A percentile compares a stretch with the other conserved stretches of the same genome.
phyloP scores from a whole-genome alignment of 805 yeast species.

The Yamadazyma kitorensis region DNA sequence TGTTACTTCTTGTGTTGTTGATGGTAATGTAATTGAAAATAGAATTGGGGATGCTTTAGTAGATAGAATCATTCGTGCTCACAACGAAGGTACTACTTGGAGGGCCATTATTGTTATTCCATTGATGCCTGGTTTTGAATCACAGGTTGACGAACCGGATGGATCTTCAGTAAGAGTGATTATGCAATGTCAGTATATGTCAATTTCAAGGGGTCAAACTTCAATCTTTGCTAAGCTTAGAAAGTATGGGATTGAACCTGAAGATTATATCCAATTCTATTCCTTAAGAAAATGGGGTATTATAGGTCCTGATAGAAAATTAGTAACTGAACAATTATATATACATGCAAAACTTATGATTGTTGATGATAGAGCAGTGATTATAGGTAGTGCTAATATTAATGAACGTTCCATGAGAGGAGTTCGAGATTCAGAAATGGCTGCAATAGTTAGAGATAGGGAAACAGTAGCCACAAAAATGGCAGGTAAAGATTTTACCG shows the following conservation, averaged over 20 bases:
- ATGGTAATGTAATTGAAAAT: slow-evolving; percentile 80
- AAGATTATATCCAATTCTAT: slow-evolving; percentile 86
- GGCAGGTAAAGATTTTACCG: slow-evolving; percentile 80
- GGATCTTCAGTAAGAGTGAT: slow-evolving; percentile 95
- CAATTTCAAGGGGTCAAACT: slow-evolving; percentile 85
- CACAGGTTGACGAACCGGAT: slow-evolving; percentile 88
- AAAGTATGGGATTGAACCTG: slow-evolving; percentile 80
- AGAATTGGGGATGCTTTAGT: slow-evolving; percentile 95
- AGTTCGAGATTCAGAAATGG: slow-evolving; percentile 89
- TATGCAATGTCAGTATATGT: slow-evolving; percentile 93
- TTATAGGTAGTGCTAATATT: slow-evolving; percentile 96
- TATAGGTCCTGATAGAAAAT: slow-evolving; percentile 67
- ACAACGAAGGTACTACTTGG: slow-evolving; percentile 75
- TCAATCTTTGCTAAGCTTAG: slow-evolving; percentile 83
- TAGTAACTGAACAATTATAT: slow-evolving; percentile 88
- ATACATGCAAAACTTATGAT: slow-evolving; percentile 90
- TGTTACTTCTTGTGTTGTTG: slow-evolving; percentile 82
- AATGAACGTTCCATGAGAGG: slow-evolving; percentile 98
- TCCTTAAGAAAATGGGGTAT: slow-evolving; percentile 95
- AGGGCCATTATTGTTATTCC: slow-evolving; percentile 90
- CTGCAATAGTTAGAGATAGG: slow-evolving; percentile 82
- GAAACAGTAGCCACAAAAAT: slow-evolving; percentile 66
- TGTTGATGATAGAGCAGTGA: slow-evolving; percentile 90
- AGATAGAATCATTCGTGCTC: slow-evolving; percentile 91
- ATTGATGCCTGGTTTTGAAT: slow-evolving; percentile 95